A percentile compares a stretch with the other conserved stretches of the same genome.
Conservation (phyloP, 2,329 filamentous ascomycete genomes). For the Bertia moriformis region DNA sequence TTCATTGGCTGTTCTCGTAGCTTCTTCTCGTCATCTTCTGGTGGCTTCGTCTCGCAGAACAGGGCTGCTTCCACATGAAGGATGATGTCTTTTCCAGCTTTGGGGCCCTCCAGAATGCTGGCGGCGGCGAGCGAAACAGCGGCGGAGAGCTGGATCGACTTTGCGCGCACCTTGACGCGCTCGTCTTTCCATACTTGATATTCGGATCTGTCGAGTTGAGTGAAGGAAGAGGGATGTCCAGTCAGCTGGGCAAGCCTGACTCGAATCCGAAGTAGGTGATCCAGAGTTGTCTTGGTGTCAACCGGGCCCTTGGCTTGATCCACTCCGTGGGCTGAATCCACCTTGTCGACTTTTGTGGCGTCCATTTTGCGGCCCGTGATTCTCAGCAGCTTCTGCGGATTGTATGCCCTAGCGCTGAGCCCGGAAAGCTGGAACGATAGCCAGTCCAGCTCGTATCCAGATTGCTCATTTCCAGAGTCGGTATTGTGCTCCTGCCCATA, state of each 20-base stretch:
- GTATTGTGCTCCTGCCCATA: too few species aligned
- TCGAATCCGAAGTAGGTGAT: background rate
- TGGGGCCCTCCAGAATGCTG: background rate
- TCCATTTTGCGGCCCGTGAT: background rate
- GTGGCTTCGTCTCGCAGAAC: background rate
- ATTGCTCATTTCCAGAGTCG: conserved; percentile 4
- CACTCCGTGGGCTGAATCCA: too few species aligned
- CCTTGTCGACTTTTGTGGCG: background rate
- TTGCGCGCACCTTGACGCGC: conserved; percentile 4
- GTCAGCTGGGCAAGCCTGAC: background rate
- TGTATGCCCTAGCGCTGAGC: background rate
- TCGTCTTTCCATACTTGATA: conserved; percentile 5
- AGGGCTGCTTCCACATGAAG: background rate
- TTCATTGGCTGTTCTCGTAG: background rate
- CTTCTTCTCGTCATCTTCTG: background rate
- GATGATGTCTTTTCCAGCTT: background rate
- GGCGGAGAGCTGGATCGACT: conserved; percentile 1
- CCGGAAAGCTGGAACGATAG: conserved; percentile 7
- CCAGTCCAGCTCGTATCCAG: conserved; percentile 10
- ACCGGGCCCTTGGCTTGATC: background rate
- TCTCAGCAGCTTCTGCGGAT: background rate
- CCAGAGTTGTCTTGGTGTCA: background rate
- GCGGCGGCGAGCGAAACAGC: background rate
- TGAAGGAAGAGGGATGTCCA: background rate
- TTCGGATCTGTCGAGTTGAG: background rate